A percentile compares a stretch with the other conserved stretches of the same genome.
Conservation (phyloP, 2,329 filamentous ascomycete genomes). For the Annulohypoxylon truncatum region DNA sequence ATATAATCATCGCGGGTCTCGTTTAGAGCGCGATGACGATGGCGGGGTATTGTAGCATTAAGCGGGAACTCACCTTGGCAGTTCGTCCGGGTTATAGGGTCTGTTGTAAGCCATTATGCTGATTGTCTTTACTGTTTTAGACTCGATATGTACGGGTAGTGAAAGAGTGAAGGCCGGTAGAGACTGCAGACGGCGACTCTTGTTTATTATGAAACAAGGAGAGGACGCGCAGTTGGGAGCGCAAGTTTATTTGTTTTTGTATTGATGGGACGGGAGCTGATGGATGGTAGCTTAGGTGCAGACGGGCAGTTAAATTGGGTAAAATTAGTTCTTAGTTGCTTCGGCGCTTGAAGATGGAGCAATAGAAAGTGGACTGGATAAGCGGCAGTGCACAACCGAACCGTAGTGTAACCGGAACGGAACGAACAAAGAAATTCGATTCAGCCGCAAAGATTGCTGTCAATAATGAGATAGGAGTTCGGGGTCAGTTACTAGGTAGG, state of each 20-base stretch:
- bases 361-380: slow-evolving; percentile 16
- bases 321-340: slow-evolving; percentile 9
- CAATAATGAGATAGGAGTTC: slow-evolving; percentile 9
- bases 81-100: slow-evolving; percentile 91
- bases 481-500: background rate
- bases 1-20: slow-evolving; percentile 1
- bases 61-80: slow-evolving; percentile 78
- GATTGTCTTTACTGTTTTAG: slow-evolving; percentile 4
- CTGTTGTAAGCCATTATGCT: slow-evolving; percentile 89
- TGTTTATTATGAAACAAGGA: slow-evolving; percentile 30
- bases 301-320: slow-evolving; percentile 24
- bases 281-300: slow-evolving; percentile 9
- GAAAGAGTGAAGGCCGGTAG: slow-evolving; percentile 21
- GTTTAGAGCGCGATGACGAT: slow-evolving; percentile 34
- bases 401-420: slow-evolving; percentile 10
- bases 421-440: slow-evolving; percentile 29
- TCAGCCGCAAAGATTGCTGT: slow-evolving; percentile 39
- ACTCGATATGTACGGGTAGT: slow-evolving; percentile 5
- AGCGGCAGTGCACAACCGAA: slow-evolving; percentile 34
- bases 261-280: slow-evolving; percentile 1
- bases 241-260: slow-evolving; percentile 24
- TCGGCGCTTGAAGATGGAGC: background rate
- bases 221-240: slow-evolving; percentile 26
- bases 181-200: slow-evolving; percentile 10
- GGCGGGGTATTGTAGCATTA: slow-evolving; percentile 42